A percentile compares a stretch with the other conserved stretches of the same genome.
phyloP scores from a whole-genome alignment of 1,284 basidiomycete genomes.

The Takashimella koratensis region DNA sequence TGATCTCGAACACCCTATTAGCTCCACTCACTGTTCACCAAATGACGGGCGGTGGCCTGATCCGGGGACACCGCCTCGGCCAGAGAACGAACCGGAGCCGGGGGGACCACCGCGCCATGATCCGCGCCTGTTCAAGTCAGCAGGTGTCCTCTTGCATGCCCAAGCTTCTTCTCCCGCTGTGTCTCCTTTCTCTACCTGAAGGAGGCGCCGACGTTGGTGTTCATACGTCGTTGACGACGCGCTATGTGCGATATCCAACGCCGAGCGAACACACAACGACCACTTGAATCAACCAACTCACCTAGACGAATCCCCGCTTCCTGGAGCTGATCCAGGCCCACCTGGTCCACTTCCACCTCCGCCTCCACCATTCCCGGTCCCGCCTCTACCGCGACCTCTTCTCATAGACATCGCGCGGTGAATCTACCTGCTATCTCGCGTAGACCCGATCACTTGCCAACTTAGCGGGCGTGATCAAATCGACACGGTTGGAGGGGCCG shows the following conservation, averaged over 20 bases:
- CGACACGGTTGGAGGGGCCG: too few relatives aligned
- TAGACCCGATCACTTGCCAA: too few relatives aligned
- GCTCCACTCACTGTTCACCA: slow-evolving; percentile 1
- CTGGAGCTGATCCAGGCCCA: not conserved
- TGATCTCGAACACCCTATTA: too few relatives aligned
- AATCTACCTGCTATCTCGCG: too few relatives aligned
- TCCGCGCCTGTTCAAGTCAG: slow-evolving; percentile 27
- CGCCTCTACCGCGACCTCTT: not conserved
- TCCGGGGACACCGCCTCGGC: slow-evolving; percentile 12
- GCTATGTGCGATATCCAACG: too few relatives aligned
- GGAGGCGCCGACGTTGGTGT: too few relatives aligned
- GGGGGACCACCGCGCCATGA: slow-evolving; percentile 41
- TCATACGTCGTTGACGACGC: too few relatives aligned
- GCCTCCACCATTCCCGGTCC: too few relatives aligned
- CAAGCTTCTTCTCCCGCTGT: too few relatives aligned
- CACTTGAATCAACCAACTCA: not conserved
- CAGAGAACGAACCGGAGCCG: slow-evolving; percentile 13
- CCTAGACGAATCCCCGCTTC: not conserved
- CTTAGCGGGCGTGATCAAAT: too few relatives aligned
- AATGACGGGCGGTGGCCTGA: slow-evolving; percentile 12
- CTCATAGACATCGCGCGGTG: not conserved
- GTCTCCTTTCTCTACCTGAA: not conserved
- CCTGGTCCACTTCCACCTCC: not conserved
- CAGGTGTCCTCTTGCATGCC: not conserved
- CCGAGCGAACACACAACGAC: too few relatives aligned